phyloP scores from a whole-genome alignment of 108 stramenopile genomes.

The Ochromonas danica region DNA sequence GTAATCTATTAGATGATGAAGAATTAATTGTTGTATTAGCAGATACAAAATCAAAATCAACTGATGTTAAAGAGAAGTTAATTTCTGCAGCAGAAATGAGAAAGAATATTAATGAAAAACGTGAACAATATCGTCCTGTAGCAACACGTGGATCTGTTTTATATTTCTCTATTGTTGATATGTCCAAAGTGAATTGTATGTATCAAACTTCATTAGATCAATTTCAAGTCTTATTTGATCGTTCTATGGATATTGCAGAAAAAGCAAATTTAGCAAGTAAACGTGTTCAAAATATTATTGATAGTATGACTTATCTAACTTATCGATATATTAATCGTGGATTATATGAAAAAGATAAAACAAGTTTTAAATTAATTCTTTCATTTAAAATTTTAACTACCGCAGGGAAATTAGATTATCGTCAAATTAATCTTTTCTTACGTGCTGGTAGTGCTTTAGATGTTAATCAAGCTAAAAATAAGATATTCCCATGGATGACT shows the following conservation, averaged over 20 bases:
- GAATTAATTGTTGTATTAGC: constrained; percentile 52
- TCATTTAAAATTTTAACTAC: constrained; percentile 54
- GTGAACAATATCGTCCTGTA: constrained; percentile 60
- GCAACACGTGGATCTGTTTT: constrained; percentile 54
- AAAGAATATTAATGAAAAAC: constrained; percentile 53
- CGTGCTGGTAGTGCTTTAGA: constrained; percentile 61
- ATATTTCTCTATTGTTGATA: constrained; percentile 55
- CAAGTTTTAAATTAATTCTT: constrained; percentile 56
- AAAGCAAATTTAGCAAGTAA: constrained; percentile 34
- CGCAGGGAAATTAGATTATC: constrained; percentile 40
- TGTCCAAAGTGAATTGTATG: constrained; percentile 54
- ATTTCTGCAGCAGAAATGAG: constrained; percentile 49
- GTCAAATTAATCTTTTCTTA: constrained; percentile 53
- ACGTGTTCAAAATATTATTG: constrained; percentile 50
- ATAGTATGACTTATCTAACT: constrained; percentile 47
- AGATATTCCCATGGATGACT: constrained; percentile 52
- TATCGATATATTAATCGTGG: constrained; percentile 56
- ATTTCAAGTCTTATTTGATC: constrained; percentile 50
- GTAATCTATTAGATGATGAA: constrained; percentile 61
- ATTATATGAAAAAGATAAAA: constrained; percentile 60
- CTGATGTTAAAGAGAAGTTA: constrained; percentile 56
- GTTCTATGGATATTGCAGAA: constrained; percentile 52
- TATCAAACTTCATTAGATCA: constrained; percentile 58
- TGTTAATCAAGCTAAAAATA: constrained; percentile 34
- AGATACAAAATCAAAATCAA: constrained; percentile 53